Conservation (phyloP, 805 yeast genomes). For the Priceomyces castillae region DNA sequence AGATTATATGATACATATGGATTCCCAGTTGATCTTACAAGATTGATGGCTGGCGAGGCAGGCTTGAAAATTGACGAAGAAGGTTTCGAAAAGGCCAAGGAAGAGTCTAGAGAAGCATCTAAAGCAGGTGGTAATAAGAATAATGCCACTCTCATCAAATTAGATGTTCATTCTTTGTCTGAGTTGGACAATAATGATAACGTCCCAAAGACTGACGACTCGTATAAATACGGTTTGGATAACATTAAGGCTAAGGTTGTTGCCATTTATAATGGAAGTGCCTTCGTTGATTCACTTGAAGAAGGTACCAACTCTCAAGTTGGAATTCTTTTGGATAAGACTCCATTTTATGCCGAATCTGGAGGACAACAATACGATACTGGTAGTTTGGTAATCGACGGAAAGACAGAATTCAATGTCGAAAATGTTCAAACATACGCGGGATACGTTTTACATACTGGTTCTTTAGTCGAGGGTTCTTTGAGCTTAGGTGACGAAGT, state of each 20-base stretch:
- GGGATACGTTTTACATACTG: slow-evolving; percentile 95
- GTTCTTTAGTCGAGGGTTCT: slow-evolving; percentile 73
- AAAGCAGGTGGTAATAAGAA: slow-evolving; percentile 72
- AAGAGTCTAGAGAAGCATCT: slow-evolving; percentile 90
- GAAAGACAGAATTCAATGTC: slow-evolving; percentile 81
- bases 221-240: slow-evolving; percentile 68
- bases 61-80: slow-evolving; percentile 88
- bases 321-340: slow-evolving; percentile 83
- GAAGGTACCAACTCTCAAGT: slow-evolving; percentile 44
- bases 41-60: slow-evolving; percentile 98
- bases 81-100: slow-evolving; percentile 88
- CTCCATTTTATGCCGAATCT: slow-evolving; percentile 97
- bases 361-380: slow-evolving; percentile 99
- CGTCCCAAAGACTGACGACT: slow-evolving; percentile 81
- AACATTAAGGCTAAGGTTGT: slow-evolving; percentile 67
- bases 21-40: slow-evolving; percentile 96
- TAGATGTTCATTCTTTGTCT: slow-evolving; percentile 89
- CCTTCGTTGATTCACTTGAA: slow-evolving; percentile 50
- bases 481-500: slow-evolving; percentile 66
- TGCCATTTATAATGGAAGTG: slow-evolving; percentile 65
- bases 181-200: slow-evolving; percentile 56
- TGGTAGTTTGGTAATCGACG: slow-evolving; percentile 89
- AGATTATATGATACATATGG: slow-evolving; percentile 97
- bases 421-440: slow-evolving; percentile 89
- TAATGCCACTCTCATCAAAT: slow-evolving; percentile 62